Conservation (phyloP, 192 early-diverging fungal species). For the Backusella sp. region DNA sequence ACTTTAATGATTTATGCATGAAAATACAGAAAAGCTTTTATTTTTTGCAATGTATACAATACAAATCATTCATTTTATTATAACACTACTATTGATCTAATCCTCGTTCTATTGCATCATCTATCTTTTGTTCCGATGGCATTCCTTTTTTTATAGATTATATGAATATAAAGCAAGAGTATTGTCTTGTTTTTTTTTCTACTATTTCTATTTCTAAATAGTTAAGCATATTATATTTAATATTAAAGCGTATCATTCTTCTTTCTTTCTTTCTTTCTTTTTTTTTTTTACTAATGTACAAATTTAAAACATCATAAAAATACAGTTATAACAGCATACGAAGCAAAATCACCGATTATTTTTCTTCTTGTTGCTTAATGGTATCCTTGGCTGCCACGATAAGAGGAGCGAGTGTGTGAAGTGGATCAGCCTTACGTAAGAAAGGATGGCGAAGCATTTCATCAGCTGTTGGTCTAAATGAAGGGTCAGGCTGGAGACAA, state of each 20-base stretch:
- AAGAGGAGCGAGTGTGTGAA: slow-evolving; percentile 76
- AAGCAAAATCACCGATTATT: not conserved
- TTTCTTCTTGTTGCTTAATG: not conserved
- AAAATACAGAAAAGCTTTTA: not conserved
- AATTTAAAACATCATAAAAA: not conserved
- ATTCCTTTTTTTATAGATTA: not conserved
- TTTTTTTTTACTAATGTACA: not conserved
- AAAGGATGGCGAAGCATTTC: slow-evolving; percentile 88
- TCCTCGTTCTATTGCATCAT: not conserved
- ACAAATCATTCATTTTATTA: not conserved
- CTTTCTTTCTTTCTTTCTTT: not conserved
- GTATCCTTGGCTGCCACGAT: slow-evolving; percentile 45
- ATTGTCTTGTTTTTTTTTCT: not conserved
- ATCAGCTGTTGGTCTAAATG: slow-evolving; percentile 73
- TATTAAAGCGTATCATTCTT: no score
- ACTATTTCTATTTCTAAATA: not conserved
- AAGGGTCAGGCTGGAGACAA: slow-evolving; percentile 81
- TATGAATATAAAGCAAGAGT: not conserved
- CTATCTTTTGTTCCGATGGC: no score
- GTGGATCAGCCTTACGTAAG: slow-evolving; percentile 77
- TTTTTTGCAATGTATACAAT: not conserved
- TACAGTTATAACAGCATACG: not conserved
- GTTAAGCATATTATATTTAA: not conserved
- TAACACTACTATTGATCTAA: not conserved
- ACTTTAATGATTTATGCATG: not conserved